phyloP scores from a whole-genome alignment of 768 basidiomycete genomes.

The Amanita phalloides region DNA sequence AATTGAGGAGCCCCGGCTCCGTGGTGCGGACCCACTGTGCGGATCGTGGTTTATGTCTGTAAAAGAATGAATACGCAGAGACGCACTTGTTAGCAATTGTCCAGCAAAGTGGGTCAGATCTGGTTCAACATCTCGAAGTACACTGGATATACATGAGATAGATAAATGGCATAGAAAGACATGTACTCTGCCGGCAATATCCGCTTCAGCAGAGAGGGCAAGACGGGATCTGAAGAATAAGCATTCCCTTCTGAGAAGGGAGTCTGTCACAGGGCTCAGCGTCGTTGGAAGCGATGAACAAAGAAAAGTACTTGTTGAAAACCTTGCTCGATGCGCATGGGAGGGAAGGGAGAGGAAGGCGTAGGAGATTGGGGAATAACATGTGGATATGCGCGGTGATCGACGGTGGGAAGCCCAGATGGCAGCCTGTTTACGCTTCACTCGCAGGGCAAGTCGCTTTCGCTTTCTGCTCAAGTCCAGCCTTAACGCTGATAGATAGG shows the following conservation, averaged over 20 bases:
- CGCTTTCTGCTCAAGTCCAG: not conserved
- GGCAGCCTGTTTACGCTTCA: conserved; percentile 66
- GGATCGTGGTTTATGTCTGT: conserved; percentile 19
- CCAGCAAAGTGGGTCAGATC: conserved; percentile 52
- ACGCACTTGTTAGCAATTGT: conserved; percentile 42
- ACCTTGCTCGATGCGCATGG: conserved; percentile 57
- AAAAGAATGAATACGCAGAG: not conserved
- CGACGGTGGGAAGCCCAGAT: conserved; percentile 18
- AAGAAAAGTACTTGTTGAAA: conserved; percentile 42
- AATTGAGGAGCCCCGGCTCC: conserved; percentile 40
- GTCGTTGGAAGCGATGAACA: not conserved
- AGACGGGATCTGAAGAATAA: conserved; percentile 49
- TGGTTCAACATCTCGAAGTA: conserved; percentile 36
- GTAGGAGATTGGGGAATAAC: not conserved
- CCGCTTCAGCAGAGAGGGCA: conserved; percentile 51
- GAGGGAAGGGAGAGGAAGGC: not conserved
- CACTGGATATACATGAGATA: conserved; percentile 18
- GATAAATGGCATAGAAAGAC: not conserved
- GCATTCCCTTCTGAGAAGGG: conserved; percentile 49
- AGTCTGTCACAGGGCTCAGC: conserved; percentile 20
- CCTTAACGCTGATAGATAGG: conserved; percentile 26
- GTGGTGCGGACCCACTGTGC: conserved; percentile 32
- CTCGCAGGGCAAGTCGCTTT: conserved; percentile 35
- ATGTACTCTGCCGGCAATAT: conserved; percentile 35
- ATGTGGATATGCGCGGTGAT: not conserved